Conservation (phyloP, 129 eudicot genomes). For the Arctium minus region DNA sequence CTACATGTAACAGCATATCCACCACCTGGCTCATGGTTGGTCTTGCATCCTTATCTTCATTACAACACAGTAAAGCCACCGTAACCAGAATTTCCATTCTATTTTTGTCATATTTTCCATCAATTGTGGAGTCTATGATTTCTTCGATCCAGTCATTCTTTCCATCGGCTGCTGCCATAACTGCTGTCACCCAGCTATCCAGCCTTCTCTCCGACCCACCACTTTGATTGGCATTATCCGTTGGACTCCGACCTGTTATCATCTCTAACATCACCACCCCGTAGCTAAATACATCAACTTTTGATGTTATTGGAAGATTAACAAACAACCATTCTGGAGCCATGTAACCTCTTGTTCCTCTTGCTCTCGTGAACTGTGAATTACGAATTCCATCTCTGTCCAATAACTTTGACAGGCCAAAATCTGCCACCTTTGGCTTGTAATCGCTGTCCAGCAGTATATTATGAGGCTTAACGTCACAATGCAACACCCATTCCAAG, state of each 20-base stretch:
- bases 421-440: constrained; percentile 29
- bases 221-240: not conserved
- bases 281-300: constrained; percentile 30
- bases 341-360: constrained; percentile 30
- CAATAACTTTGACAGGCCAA: constrained; percentile 21
- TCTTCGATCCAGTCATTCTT: constrained; percentile 14
- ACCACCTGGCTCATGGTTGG: constrained; percentile 45
- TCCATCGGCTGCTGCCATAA: constrained; percentile 6
- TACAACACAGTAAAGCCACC: constrained; percentile 31
- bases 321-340: constrained; percentile 20
- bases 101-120: constrained; percentile 3
- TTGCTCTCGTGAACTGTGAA: constrained; percentile 6
- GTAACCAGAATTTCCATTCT: constrained; percentile 18
- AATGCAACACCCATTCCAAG: constrained; percentile 31
- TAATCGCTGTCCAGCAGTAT: constrained; percentile 15
- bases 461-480: constrained; percentile 37
- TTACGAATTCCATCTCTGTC: not conserved
- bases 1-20: constrained; percentile 21
- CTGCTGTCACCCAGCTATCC: constrained; percentile 27
- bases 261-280: constrained; percentile 22
- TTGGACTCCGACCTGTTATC: constrained; percentile 12
- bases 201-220: not conserved
- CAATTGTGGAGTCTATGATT: constrained; percentile 8
- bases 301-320: constrained; percentile 16
- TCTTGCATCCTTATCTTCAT: constrained; percentile 37